phyloP scores from a whole-genome alignment of 2,329 filamentous ascomycete genomes.

The Hawksworthiomyces lignivorus region DNA sequence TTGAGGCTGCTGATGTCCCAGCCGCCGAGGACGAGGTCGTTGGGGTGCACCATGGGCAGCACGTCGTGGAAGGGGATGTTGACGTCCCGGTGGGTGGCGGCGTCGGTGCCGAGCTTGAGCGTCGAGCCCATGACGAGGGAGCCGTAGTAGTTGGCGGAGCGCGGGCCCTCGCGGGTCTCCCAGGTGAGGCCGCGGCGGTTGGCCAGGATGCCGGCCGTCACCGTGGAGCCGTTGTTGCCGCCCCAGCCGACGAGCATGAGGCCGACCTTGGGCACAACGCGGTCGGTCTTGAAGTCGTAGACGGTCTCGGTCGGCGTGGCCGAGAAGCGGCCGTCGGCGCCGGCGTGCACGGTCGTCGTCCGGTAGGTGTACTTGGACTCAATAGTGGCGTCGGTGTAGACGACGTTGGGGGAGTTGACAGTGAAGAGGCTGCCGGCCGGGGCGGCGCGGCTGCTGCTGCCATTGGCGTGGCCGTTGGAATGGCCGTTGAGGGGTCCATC shows the following conservation, averaged over 20 bases:
- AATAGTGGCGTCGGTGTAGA: conserved; percentile 82
- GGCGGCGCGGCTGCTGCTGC: conserved; percentile 24
- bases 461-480: conserved; percentile 29
- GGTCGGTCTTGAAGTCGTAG: conserved; percentile 97
- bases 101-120: conserved; percentile 88
- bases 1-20: conserved; percentile 96
- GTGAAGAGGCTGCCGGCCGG: conserved; percentile 62
- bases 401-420: conserved; percentile 87
- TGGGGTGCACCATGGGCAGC: conserved; percentile 93
- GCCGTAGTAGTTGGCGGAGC: conserved; percentile 92
- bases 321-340: conserved; percentile 64
- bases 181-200: conserved; percentile 81
- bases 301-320: conserved; percentile 80
- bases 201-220: conserved; percentile 94
- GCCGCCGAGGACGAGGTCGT: conserved; percentile 88
- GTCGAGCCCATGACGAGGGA: conserved; percentile 96
- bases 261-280: conserved; percentile 85
- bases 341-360: conserved; percentile 73
- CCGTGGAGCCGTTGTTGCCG: conserved; percentile 96
- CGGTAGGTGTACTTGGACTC: conserved; percentile 93
- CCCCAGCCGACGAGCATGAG: conserved; percentile 98
- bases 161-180: conserved; percentile 87
- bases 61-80: conserved; percentile 94
- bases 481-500: conserved; percentile 30
- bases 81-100: conserved; percentile 76